These are phyloP conservation scores for Cyclotella baltica DNA, from an alignment of 108 stramenopile species.

Conservation along the genomic window DNA sequence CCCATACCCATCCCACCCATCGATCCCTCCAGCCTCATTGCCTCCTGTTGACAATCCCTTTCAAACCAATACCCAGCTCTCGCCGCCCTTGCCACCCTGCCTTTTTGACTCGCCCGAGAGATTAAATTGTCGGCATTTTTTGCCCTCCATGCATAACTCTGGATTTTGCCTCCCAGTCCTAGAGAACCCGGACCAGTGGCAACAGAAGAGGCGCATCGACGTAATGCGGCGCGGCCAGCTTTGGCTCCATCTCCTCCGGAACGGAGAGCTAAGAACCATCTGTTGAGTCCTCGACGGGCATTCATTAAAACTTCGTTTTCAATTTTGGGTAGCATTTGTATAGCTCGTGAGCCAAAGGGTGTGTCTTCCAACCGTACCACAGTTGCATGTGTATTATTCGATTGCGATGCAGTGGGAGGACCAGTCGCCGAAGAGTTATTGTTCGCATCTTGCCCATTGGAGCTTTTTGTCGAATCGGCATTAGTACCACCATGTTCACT, in stretches of 20 bases:
- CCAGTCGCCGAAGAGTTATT: background rate
- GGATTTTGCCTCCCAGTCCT: slow-evolving; percentile 84
- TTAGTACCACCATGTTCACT: background rate
- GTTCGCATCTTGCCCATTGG: background rate
- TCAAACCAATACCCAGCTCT: slow-evolving; percentile 89
- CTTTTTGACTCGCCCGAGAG: slow-evolving; percentile 73
- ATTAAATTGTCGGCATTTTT: slow-evolving; percentile 88
- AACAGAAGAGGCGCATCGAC: slow-evolving; percentile 72
- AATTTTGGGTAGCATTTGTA: slow-evolving; percentile 86
- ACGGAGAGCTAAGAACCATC: slow-evolving; percentile 87
- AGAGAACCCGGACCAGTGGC: slow-evolving; percentile 76
- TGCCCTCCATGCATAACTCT: slow-evolving; percentile 84
- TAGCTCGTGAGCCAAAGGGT: slow-evolving; percentile 87
- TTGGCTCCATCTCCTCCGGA: slow-evolving; percentile 91
- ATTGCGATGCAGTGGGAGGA: background rate
- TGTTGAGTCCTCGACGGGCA: slow-evolving; percentile 81
- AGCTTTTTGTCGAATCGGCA: background rate
- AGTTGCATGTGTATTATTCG: slow-evolving; percentile 34
- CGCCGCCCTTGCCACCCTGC: slow-evolving; percentile 76
- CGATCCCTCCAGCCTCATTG: slow-evolving; percentile 63
- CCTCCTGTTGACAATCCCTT: slow-evolving; percentile 81
- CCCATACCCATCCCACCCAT: slow-evolving; percentile 70
- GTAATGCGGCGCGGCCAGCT: slow-evolving; percentile 85
- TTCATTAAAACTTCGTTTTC: slow-evolving; percentile 90
- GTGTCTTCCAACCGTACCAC: slow-evolving; percentile 79